A percentile compares a stretch with the other conserved stretches of the same genome.
These are phyloP conservation scores for Malbranchea cinnamomea DNA, from an alignment of 2,329 filamentous ascomycete genomes.

Conservation along the genomic window DNA sequence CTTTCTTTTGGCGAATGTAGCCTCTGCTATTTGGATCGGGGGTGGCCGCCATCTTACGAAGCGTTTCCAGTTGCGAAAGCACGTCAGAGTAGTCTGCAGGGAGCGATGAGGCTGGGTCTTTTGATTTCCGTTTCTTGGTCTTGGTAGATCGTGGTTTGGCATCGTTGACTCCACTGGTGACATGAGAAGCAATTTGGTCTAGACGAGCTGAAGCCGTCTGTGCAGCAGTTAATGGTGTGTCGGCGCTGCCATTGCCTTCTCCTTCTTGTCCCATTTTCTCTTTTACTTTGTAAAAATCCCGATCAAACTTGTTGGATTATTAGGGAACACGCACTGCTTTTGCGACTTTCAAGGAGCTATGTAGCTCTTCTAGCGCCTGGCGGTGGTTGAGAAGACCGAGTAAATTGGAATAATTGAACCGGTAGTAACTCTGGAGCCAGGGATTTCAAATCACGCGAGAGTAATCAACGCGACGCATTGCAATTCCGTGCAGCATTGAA, in stretches of 20 bases:
- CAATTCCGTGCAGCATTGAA: too few relatives aligned
- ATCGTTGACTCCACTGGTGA: conserved; percentile 16
- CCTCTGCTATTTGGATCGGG: conserved; percentile 40
- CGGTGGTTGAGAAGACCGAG: too few relatives aligned
- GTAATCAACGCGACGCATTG: too few relatives aligned
- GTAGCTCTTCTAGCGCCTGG: too few relatives aligned
- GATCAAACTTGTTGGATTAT: too few relatives aligned
- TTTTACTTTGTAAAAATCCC: too few relatives aligned
- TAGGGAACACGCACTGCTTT: too few relatives aligned
- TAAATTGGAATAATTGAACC: too few relatives aligned
- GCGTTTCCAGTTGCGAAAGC: conserved; percentile 38
- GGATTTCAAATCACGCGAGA: too few relatives aligned
- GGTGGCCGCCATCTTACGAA: conserved; percentile 39
- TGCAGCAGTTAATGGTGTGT: conserved; percentile 1
- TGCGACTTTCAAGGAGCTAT: too few relatives aligned
- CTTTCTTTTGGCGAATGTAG: conserved; percentile 47
- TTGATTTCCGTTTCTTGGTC: conserved; percentile 19
- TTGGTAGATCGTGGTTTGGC: conserved; percentile 12
- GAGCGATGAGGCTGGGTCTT: conserved; percentile 21
- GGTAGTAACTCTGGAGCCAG: too few relatives aligned
- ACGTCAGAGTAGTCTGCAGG: conserved; percentile 49
- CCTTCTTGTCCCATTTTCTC: conserved; percentile 7
- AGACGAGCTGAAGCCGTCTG: conserved; percentile 29
- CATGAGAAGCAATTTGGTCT: conserved; percentile 33
- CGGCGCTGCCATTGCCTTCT: background rate